Conservation (phyloP, 2,329 filamentous ascomycete genomes). For the Ophiostoma angusticollis region DNA sequence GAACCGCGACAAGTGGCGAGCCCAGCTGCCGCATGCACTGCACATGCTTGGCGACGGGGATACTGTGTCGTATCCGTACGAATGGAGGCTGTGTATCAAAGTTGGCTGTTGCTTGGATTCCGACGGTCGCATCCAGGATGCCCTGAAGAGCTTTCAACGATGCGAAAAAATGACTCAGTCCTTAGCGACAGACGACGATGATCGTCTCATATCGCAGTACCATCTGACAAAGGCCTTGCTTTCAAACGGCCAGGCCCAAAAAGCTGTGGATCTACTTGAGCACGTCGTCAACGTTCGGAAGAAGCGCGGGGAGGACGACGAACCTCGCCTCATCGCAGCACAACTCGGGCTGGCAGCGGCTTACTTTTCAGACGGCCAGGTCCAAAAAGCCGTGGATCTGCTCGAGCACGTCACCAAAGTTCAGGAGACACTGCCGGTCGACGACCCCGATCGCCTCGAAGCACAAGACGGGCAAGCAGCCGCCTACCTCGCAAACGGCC, state of each 20-base stretch:
- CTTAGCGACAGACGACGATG: slow-evolving; percentile 5
- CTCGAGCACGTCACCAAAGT: neutral
- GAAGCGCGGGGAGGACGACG: slow-evolving; percentile 2
- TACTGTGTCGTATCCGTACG: slow-evolving; percentile 11
- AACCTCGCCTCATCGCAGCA: neutral
- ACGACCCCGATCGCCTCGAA: neutral
- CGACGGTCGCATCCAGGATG: slow-evolving; percentile 15
- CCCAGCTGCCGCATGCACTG: slow-evolving; percentile 19
- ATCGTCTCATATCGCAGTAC: slow-evolving; percentile 3
- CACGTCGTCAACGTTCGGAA: slow-evolving; percentile 1
- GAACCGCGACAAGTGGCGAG: slow-evolving; percentile 15
- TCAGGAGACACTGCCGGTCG: slow-evolving; percentile 2
- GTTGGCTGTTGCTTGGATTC: slow-evolving; percentile 15
- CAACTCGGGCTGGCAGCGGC: slow-evolving; percentile 12
- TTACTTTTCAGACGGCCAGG: slow-evolving; percentile 14
- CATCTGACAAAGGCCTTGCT: no score
- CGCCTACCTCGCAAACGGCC: slow-evolving; percentile 13
- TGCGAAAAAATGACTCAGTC: neutral
- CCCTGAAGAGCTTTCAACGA: slow-evolving; percentile 7
- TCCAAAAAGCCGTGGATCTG: slow-evolving; percentile 13
- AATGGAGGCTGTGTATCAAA: slow-evolving; percentile 11
- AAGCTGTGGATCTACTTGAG: neutral
- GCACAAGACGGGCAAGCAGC: neutral
- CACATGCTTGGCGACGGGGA: slow-evolving; percentile 14
- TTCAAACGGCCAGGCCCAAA: neutral